Base-by-base conservation (phyloP, 441 rosid genomes). In the Populus tomentosa region DNA sequence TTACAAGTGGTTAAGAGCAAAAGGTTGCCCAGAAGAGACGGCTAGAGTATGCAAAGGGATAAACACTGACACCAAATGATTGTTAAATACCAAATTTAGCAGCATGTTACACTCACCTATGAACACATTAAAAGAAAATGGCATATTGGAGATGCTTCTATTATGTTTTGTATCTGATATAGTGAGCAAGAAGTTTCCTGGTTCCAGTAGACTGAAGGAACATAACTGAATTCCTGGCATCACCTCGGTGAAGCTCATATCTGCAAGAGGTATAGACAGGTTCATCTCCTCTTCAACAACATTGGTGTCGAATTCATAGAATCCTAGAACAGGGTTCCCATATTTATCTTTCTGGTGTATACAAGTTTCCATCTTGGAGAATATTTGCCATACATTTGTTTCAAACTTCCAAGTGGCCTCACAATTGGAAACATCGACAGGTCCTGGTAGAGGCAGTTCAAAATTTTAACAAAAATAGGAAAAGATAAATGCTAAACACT, bases 311-410 rank as follows among this genome's bases (percentile, higher is more conserved):
- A 92, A 92, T 77, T 84, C 92, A 40, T 86, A 86, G 7, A 84
- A 79, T 73, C 92, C 97, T 1, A 90, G 85, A 69, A 89, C 89
- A 40, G 88, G 87, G 84, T 94, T 94, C 76, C 91, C 87, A 7
- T 84, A 88, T 42, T 69, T 88, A 80, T 95, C 99, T 53, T 79
- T 88, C 89, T 92, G 97, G 79, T 86, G 82, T 72, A 95, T 80
- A 64, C 82, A 65, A 65, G 90, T 83, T 82, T 95, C 95, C 92
- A 95, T 89, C 88, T 83, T 87, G 67, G 98, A 93, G 83, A 87
- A 90, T 78, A 91, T 86, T 76, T 95, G 94, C 98, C 98, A 93
- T n/a, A 82, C 80, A 67, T 76, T 85, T n/a, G 85, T 74, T 77
- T 87, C 88, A 69, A 86, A 86, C 77, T 87, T 91, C 97, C 94